Evolutionary conservation across 2,329 filamentous ascomycete species (phyloP).

Genomic region (Endoconidiophora laricicola): DNA sequence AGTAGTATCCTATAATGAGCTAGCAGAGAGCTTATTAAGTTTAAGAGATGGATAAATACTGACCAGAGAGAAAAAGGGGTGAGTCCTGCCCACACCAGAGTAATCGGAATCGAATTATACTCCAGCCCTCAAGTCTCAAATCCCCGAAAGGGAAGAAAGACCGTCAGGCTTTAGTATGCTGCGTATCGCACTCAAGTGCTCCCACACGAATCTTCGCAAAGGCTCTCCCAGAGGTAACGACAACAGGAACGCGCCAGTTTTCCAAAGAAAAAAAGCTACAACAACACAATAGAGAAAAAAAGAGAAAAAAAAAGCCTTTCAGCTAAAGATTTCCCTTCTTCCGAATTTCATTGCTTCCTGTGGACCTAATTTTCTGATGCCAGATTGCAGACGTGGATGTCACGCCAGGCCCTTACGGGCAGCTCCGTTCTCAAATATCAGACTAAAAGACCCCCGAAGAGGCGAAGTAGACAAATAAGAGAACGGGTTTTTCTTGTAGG

Average conservation of each 20-base stretch:
- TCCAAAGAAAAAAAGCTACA: neutral
- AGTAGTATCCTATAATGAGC: neutral
- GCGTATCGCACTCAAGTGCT: slow-evolving; percentile 95
- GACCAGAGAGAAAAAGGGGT: slow-evolving; percentile 17
- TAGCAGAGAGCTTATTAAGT: neutral
- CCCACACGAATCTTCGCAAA: slow-evolving; percentile 69
- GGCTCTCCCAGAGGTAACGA: slow-evolving; percentile 66
- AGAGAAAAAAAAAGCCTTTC: neutral
- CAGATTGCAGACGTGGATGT: slow-evolving; percentile 60
- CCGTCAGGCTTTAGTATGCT: slow-evolving; percentile 34
- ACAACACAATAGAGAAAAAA: neutral
- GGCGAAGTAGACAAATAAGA: slow-evolving; percentile 13
- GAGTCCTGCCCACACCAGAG: slow-evolving; percentile 62
- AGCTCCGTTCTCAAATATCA: slow-evolving; percentile 31
- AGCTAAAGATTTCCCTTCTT: neutral
- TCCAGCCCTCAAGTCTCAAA: slow-evolving; percentile 20
- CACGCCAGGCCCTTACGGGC: slow-evolving; percentile 79
- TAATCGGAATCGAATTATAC: slow-evolving; percentile 82
- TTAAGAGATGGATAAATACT: neutral
- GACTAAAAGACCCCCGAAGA: too few relatives aligned
- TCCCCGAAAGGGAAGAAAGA: too few relatives aligned
- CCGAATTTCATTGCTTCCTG: neutral
- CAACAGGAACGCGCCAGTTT: slow-evolving; percentile 9
- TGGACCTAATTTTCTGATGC: slow-evolving; percentile 74
- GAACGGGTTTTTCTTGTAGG: slow-evolving; percentile 25